A percentile compares a stretch with the other conserved stretches of the same genome.
Evolutionary conservation across 441 rosid species (phyloP).

Genomic region (Macaranga tanarius): DNA sequence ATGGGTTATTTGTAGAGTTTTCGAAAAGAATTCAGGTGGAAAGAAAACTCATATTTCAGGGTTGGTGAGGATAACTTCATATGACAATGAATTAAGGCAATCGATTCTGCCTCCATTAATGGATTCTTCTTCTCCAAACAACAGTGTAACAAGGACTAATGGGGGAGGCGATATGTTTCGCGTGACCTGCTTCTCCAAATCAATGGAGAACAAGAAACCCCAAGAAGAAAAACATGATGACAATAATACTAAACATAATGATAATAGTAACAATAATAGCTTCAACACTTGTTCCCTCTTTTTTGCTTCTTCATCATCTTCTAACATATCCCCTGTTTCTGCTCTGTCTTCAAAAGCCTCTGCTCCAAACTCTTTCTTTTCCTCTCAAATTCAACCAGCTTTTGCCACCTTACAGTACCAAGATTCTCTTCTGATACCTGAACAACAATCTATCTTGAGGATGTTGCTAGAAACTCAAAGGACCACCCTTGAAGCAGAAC

Average conservation of each 20-base stretch:
- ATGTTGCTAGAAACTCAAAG: conserved; percentile 45
- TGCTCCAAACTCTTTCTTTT: conserved; percentile 21
- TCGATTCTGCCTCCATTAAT: conserved; percentile 60
- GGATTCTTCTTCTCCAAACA: conserved; percentile 48
- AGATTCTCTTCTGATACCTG: conserved; percentile 32
- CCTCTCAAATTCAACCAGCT: conserved; percentile 27
- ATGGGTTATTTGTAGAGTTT: conserved; percentile 83
- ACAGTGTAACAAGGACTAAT: conserved; percentile 18
- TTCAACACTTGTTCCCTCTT: conserved; percentile 18
- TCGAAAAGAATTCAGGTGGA: conserved; percentile 65
- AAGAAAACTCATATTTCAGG: conserved; percentile 64
- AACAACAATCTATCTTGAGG: conserved; percentile 50
- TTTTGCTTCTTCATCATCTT: conserved; percentile 28
- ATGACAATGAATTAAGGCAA: conserved; percentile 25
- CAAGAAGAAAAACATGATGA: conserved; percentile 17
- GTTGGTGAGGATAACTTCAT: conserved; percentile 27
- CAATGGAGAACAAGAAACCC: conserved; percentile 36
- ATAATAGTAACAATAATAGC: background rate
- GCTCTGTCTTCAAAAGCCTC: conserved; percentile 26
- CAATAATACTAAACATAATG: background rate
- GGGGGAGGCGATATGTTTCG: conserved; percentile 27
- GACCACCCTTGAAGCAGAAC: conserved; percentile 31
- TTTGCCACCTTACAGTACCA: conserved; percentile 32
- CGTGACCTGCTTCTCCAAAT: conserved; percentile 97
- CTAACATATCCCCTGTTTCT: conserved; percentile 32